Evolutionary conservation across 2,329 filamentous ascomycete species (phyloP).

Genomic region (Epichloe bromicola): DNA sequence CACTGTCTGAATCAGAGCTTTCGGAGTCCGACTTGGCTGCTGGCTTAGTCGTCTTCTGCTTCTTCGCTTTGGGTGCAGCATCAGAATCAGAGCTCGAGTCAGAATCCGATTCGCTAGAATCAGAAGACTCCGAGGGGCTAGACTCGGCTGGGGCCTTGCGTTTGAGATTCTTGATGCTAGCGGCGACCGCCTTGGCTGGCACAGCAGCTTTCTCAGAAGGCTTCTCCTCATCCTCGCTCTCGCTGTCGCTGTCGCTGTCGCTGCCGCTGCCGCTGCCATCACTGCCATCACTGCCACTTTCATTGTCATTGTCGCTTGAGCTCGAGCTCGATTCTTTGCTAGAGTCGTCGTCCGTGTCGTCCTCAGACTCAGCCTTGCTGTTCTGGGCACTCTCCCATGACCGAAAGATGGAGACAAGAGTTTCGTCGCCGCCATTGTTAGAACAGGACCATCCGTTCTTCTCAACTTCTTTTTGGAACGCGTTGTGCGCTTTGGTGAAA

Average conservation of each 20-base stretch:
- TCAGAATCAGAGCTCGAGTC: slow-evolving; percentile 31
- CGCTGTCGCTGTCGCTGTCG: slow-evolving; percentile 10
- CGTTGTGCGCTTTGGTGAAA: slow-evolving; percentile 46
- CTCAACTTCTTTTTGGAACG: slow-evolving; percentile 50
- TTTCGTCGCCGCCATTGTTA: slow-evolving; percentile 16
- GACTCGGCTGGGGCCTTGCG: slow-evolving; percentile 24
- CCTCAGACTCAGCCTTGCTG: slow-evolving; percentile 11
- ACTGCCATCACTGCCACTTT: slow-evolving; percentile 13
- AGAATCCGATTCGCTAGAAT: slow-evolving; percentile 21
- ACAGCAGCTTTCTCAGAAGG: slow-evolving; percentile 8
- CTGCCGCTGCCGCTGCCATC: neutral
- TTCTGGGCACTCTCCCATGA: slow-evolving; percentile 30
- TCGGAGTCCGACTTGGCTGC: slow-evolving; percentile 8
- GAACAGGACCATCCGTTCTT: slow-evolving; percentile 33
- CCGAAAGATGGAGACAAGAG: slow-evolving; percentile 37
- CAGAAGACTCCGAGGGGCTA: slow-evolving; percentile 14
- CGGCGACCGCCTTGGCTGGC: slow-evolving; percentile 9
- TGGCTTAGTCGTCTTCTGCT: slow-evolving; percentile 27
- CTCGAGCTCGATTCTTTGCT: slow-evolving; percentile 19
- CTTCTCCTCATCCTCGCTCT: slow-evolving; percentile 8
- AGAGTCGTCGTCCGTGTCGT: slow-evolving; percentile 16
- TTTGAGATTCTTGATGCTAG: slow-evolving; percentile 21
- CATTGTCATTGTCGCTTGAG: slow-evolving; percentile 18
- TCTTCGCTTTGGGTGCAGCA: slow-evolving; percentile 39
- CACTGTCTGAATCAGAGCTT: slow-evolving; percentile 8